These are phyloP conservation scores for Paramyrothecium sp. DNA, from an alignment of 2,329 filamentous ascomycete genomes.

Conservation along the genomic window DNA sequence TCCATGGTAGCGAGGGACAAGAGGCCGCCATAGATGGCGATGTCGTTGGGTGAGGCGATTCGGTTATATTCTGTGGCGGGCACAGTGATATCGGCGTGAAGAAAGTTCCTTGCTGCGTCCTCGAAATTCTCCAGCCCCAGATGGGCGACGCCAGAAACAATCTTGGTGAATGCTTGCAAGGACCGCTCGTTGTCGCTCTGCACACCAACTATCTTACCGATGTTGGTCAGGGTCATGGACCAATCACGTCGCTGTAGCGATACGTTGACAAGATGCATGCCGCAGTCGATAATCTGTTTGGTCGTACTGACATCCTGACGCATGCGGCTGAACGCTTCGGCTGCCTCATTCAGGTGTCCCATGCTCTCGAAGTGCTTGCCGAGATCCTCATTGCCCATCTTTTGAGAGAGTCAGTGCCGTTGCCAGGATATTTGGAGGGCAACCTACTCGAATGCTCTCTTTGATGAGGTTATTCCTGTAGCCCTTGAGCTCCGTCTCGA, in stretches of 20 bases:
- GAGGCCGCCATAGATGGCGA: constrained; percentile 89
- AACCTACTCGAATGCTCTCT: constrained; percentile 81
- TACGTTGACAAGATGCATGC: constrained; percentile 74
- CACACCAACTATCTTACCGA: constrained; percentile 61
- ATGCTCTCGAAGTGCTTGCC: constrained; percentile 79
- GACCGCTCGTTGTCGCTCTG: constrained; percentile 46
- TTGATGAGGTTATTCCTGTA: constrained; percentile 98
- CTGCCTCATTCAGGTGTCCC: constrained; percentile 70
- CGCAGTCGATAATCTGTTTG: constrained; percentile 81
- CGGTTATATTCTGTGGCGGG: constrained; percentile 61
- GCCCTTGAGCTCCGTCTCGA: constrained; percentile 82
- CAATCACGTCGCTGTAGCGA: constrained; percentile 77
- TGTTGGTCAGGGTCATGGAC: constrained; percentile 59
- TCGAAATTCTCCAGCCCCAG: constrained; percentile 44
- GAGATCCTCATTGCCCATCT: constrained; percentile 95
- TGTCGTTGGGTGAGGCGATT: constrained; percentile 78
- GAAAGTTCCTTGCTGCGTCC: constrained; percentile 71
- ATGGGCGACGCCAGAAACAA: constrained; percentile 49
- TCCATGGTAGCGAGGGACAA: constrained; percentile 89
- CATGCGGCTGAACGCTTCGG: constrained; percentile 82
- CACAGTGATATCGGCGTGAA: constrained; percentile 55
- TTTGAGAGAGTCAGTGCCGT: constrained; percentile 5
- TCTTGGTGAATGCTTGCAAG: constrained; percentile 48
- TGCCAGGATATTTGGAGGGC: neutral
- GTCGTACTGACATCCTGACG: constrained; percentile 83